Evolutionary conservation across 2,329 filamentous ascomycete genomes (phyloP).

Genomic region (Penicillium polonicum): DNA sequence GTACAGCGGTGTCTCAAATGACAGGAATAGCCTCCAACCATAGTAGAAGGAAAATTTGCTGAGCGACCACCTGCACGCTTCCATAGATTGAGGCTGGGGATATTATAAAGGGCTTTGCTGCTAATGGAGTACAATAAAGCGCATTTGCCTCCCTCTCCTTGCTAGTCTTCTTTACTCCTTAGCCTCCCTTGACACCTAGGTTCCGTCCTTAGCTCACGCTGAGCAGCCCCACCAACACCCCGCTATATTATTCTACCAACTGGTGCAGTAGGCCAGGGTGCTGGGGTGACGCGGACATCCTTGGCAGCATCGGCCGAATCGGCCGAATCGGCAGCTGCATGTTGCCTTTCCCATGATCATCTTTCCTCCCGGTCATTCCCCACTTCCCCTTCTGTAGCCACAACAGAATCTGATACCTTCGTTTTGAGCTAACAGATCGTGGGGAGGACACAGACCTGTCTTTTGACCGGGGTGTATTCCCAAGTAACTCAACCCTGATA

Average conservation of each 20-base stretch:
- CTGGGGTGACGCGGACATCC: slow-evolving; percentile 5
- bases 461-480: not conserved
- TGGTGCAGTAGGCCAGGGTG: not conserved
- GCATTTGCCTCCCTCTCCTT: not conserved
- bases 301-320: not conserved
- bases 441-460: not conserved
- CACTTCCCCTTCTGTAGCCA: not conserved
- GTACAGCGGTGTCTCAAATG: slow-evolving; percentile 7
- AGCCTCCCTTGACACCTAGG: not conserved
- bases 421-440: not conserved
- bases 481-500: not conserved
- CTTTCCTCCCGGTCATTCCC: not conserved
- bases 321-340: not conserved
- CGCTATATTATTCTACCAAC: not conserved
- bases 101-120: not conserved
- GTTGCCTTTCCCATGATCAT: not conserved
- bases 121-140: not conserved
- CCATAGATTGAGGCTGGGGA: not conserved
- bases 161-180: not conserved
- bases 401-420: not conserved
- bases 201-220: not conserved
- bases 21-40: slow-evolving; percentile 6
- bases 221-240: slow-evolving; percentile 7
- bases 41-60: not conserved
- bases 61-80: not conserved